Evolutionary conservation across 345 rosid genomes (phyloP).

Genomic region (Eucalyptus albens): DNA sequence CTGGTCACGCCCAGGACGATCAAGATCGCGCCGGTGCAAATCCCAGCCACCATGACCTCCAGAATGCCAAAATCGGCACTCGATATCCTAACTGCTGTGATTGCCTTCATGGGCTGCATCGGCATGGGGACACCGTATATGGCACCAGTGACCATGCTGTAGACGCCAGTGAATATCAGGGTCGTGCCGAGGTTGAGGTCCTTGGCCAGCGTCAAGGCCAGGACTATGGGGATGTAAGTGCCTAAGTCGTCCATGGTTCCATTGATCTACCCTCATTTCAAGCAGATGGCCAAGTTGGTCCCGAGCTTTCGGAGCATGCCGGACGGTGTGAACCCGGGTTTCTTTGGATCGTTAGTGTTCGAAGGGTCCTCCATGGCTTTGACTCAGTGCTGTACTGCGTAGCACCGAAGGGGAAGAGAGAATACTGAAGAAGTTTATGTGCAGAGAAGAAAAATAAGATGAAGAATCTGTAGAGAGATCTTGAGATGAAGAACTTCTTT

Average conservation of each 20-base stretch:
- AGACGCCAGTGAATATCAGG: conserved; percentile 51
- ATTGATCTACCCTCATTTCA: conserved; percentile 53
- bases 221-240: conserved; percentile 65
- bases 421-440: too few relatives aligned
- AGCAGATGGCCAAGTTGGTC: conserved; percentile 30
- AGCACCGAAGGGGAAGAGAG: neutral
- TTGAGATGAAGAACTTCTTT: too few relatives aligned
- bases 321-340: neutral
- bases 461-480: too few relatives aligned
- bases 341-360: neutral
- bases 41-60: conserved; percentile 64
- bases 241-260: conserved; percentile 92
- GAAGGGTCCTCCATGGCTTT: neutral
- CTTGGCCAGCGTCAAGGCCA: conserved; percentile 66
- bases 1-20: conserved; percentile 55
- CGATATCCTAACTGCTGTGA: conserved; percentile 57
- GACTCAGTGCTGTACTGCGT: neutral
- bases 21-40: conserved; percentile 46
- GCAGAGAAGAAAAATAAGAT: too few relatives aligned
- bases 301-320: conserved; percentile 13
- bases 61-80: conserved; percentile 36
- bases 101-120: conserved; percentile 74
- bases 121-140: conserved; percentile 77
- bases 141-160: conserved; percentile 54
- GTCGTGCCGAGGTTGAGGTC: conserved; percentile 73